Conservation (phyloP, 1,139 yeast genomes). For the Yamadazyma spencermartinsiae region DNA sequence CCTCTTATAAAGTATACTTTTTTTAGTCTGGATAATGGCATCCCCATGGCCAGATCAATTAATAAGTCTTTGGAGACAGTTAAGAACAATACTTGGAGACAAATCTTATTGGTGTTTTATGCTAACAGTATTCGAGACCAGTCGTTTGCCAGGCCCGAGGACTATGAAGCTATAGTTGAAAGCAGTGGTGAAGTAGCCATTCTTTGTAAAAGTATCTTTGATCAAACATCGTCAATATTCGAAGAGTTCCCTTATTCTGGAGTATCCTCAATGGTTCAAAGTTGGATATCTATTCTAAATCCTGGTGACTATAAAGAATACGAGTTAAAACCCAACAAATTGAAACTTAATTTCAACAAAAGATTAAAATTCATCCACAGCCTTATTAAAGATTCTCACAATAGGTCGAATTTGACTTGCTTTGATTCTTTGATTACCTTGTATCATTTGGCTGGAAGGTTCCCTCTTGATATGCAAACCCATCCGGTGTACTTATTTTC, state of each 20-base stretch:
- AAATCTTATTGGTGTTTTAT: conserved; percentile 51
- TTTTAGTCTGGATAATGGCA: conserved; percentile 40
- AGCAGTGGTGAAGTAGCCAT: conserved; percentile 27
- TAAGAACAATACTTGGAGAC: conserved; percentile 55
- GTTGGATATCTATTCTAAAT: conserved; percentile 38
- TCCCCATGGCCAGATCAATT: conserved; percentile 39
- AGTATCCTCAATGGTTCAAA: conserved; percentile 29
- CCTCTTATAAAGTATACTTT: conserved; percentile 54
- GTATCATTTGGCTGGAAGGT: conserved; percentile 43
- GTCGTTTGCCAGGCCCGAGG: conserved; percentile 57
- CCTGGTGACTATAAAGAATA: conserved; percentile 39
- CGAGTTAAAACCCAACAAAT: conserved; percentile 30
- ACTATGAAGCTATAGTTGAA: conserved; percentile 36
- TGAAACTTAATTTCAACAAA: conserved; percentile 36
- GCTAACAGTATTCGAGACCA: conserved; percentile 54
- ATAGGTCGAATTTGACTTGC: conserved; percentile 40
- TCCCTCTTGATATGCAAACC: conserved; percentile 21
- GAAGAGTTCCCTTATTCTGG: conserved; percentile 28
- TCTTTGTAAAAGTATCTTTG: conserved; percentile 34
- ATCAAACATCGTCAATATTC: conserved; percentile 30
- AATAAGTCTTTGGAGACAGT: conserved; percentile 40
- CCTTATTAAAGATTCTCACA: conserved; percentile 35
- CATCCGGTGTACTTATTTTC: conserved; percentile 50
- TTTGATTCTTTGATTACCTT: conserved; percentile 44
- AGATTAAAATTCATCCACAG: conserved; percentile 35